Evolutionary conservation across 495 filamentous ascomycete species (phyloP), one percentile per base, ranked within the genome.

Genomic region (Niebla homalea): DNA sequence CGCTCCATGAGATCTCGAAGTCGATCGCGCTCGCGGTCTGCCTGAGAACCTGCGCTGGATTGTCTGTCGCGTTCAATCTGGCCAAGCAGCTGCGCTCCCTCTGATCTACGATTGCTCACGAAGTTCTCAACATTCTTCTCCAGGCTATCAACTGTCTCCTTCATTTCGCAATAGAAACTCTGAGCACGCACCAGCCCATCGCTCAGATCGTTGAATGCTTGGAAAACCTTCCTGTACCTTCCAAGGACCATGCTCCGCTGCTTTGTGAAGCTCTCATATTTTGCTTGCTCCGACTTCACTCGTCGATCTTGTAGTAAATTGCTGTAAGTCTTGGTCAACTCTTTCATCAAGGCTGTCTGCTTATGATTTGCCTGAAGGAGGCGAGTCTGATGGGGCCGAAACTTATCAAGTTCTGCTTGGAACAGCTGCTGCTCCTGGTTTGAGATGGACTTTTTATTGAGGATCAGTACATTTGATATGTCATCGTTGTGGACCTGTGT

Each of bases 101-200:
- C 92, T 1, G 87, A 83, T 41, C 89, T 75, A 32, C 92, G 78
- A 59, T 97, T 98, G 70, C 84, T 90, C 50, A 98, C 90, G 62
- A 97, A 98, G 3, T 83, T 85, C 57, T 96, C 89, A 12, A 97
- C 90, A 58, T 98, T 98, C 72, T 95, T 90, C 51, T 86, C 80
- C n/a, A 97, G 70, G 59, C 85, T 94, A 40, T 95, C 87, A 2
- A 93, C 89, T 1, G 89, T 96, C 46, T 97, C 87, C 56, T 77
- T 82, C 88, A 97, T 98, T 62, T 97, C 92, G 5, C 75, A 76
- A 62, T 98, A 98, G 75, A 95, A 98, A 26, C 78, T 82, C 60
- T 87, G 87, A 12, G 92, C 92, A 54, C 89, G 83, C 54, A 80
- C 73, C 7, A 96, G 70, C 20, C 92, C 92, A 1, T 84, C 82